Percentiles rank a stretch among this genome's conserved stretches.
phyloP scores from a whole-genome alignment of 2,329 filamentous ascomycete species.

The Pseudocercospora pini-densiflorae region DNA sequence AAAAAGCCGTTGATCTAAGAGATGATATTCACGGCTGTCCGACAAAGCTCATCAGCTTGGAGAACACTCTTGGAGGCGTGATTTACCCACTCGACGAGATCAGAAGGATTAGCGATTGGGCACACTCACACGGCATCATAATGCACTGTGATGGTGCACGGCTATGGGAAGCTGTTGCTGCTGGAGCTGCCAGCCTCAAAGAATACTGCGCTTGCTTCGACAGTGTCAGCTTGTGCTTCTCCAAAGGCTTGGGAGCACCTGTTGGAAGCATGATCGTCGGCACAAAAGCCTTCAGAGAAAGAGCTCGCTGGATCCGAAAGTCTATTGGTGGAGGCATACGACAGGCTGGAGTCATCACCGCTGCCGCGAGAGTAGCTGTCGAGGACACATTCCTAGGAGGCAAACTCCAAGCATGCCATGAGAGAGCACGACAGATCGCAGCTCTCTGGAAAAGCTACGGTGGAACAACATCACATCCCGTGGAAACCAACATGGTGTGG shows the following conservation, averaged over 20 bases:
- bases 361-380: constrained; percentile 75
- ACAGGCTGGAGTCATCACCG: constrained; percentile 76
- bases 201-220: constrained; percentile 74
- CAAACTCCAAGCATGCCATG: constrained; percentile 64
- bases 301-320: constrained; percentile 78
- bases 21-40: constrained; percentile 79
- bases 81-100: constrained; percentile 77
- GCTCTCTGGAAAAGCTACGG: constrained; percentile 71
- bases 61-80: constrained; percentile 83
- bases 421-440: constrained; percentile 65
- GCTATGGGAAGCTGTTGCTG: constrained; percentile 78
- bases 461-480: constrained; percentile 69
- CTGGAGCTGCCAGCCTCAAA: constrained; percentile 67
- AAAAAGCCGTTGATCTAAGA: constrained; percentile 66
- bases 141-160: constrained; percentile 81
- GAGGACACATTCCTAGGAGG: constrained; percentile 79
- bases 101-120: constrained; percentile 71
- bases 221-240: constrained; percentile 77
- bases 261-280: constrained; percentile 76
- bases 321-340: constrained; percentile 78
- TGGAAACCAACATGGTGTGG: constrained; percentile 95
- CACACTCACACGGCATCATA: constrained; percentile 62
- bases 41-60: constrained; percentile 78
- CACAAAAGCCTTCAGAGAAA: constrained; percentile 62
- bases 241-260: constrained; percentile 80